Evolutionary conservation across 192 early-diverging fungal species (phyloP), one percentile per base, ranked within the genome.

Genomic region (Backusella circina): DNA sequence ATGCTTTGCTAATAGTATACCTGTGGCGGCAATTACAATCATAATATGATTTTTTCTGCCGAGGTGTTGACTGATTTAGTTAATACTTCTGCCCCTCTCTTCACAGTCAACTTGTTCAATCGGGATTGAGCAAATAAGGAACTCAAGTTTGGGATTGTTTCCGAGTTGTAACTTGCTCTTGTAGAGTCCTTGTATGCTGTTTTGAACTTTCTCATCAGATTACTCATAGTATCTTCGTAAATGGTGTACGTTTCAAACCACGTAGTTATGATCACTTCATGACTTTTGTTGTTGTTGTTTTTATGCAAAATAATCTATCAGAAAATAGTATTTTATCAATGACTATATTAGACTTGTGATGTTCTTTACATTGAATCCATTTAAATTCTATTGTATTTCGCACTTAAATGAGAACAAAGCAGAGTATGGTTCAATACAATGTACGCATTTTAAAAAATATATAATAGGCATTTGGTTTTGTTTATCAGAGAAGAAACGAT

Each of bases 1-100:
- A 71, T 71, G 7, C 2, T 67, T 67, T 67, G 33, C 35, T 67
- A 67, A 37, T 67, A 67, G 33, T 67, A 36, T 67, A 67, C 65
- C 65, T 67, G 10, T 0, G 18, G 65, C 65, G 35, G 5, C 8
- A 67, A 18, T 35, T 37, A 37, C 16, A 67, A 23, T 67, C 65
- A 6, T 3, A 36, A 1, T 10, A 26, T 8, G 0, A 23, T 21
- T 9, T 54, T 54, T 54, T 54, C 2, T 5, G 51, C 2, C 15
- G 41, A 15, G 1, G 10, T 44, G 41, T 44, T 12, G 3, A 44
- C 15, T 44, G 41, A 12, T n/a, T n/a, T n/a, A n/a, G n/a, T n/a
- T n/a, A n/a, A n/a, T n/a, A n/a, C n/a, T 44, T 44, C 41, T 12
- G 41, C 41, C 1, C 41, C 41, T 15, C 15, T 44, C 5, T 44